Evolutionary conservation across 306 rosid genomes (phyloP).

Genomic region (Carpinus viminea): DNA sequence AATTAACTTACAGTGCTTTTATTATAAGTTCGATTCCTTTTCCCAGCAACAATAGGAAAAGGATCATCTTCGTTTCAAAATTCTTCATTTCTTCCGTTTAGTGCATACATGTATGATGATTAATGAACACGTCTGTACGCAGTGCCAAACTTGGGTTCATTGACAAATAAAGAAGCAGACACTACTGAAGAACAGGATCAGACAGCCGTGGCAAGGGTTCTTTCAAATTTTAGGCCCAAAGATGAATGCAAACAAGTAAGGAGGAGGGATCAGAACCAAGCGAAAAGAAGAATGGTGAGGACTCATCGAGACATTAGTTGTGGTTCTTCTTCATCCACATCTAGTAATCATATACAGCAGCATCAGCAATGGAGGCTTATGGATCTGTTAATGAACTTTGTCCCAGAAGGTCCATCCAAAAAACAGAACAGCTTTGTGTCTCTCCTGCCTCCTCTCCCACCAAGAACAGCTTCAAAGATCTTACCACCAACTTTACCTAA

Average conservation of each 20-base stretch:
- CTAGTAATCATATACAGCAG: constrained; percentile 10
- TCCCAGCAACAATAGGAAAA: too few relatives aligned
- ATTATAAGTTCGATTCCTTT: too few relatives aligned
- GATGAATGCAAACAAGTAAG: constrained; percentile 29
- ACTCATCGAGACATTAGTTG: constrained; percentile 10
- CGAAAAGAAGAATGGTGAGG: constrained; percentile 26
- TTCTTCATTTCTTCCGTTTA: too few relatives aligned
- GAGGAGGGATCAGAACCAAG: constrained; percentile 32
- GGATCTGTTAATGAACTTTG: constrained; percentile 29
- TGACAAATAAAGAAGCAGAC: constrained; percentile 19
- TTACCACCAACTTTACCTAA: constrained; percentile 21
- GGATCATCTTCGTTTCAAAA: too few relatives aligned
- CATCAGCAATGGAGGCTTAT: constrained; percentile 29
- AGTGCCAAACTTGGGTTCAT: constrained; percentile 30
- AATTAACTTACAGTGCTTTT: too few relatives aligned
- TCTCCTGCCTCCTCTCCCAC: constrained; percentile 45
- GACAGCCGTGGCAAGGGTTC: constrained; percentile 33
- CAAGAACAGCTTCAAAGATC: constrained; percentile 35
- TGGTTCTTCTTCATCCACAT: constrained; percentile 14
- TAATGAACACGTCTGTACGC: not conserved
- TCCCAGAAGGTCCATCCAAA: constrained; percentile 23
- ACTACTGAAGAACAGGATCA: constrained; percentile 30
- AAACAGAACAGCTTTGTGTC: constrained; percentile 30
- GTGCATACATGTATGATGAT: not conserved
- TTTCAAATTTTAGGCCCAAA: constrained; percentile 26